Evolutionary conservation across 116 monocot species (phyloP), one percentile per base, ranked within the genome.

Genomic region (Posidonia oceanica): DNA sequence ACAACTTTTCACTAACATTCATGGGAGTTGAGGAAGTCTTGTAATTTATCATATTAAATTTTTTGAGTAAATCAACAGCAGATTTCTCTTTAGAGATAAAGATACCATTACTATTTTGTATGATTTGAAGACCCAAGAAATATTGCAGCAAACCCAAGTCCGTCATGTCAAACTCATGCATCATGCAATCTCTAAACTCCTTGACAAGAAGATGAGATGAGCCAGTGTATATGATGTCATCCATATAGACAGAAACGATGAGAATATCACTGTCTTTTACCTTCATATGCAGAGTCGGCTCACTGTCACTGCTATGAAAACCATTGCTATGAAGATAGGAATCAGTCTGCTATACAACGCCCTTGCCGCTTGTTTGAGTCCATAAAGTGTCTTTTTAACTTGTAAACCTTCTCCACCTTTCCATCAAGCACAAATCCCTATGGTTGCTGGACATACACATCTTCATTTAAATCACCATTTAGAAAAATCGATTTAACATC

Each of bases 1-100:
- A 3, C 15, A 71, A 13, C 64, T 76, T 76, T 17, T 76, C 76
- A 71, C 54, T 76, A 55, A 54, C 16, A 41, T 70, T 71, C 71
- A 70, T 29, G 29, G 29, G 0, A 29, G 29, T 29, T 29, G 29
- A 29, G 29, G 29, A 29, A 29, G 29, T 29, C 58, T 76, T 76
- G 36, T 51, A 76, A 11, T 36, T 54, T 2, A 54, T 5, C 39
- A 78, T 78, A 7, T 60, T 52, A 61, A 23, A 53, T 18, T 52
- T 78, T 14, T 65, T 36, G 3, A 72, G 40, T 4, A 77, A 18
- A n/a, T 72, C 64, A 14, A 21, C 4, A 16, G 59, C 64, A 72
- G 66, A 71, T 16, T 41, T 72, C 20, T 77, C 54, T 29, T 29
- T 29, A 29, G 29, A 29, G 29, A 29, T 29, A 29, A 29, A 29